Evolutionary conservation across 2,329 filamentous ascomycete species (phyloP).

Genomic region (Geosmithia morbida): DNA sequence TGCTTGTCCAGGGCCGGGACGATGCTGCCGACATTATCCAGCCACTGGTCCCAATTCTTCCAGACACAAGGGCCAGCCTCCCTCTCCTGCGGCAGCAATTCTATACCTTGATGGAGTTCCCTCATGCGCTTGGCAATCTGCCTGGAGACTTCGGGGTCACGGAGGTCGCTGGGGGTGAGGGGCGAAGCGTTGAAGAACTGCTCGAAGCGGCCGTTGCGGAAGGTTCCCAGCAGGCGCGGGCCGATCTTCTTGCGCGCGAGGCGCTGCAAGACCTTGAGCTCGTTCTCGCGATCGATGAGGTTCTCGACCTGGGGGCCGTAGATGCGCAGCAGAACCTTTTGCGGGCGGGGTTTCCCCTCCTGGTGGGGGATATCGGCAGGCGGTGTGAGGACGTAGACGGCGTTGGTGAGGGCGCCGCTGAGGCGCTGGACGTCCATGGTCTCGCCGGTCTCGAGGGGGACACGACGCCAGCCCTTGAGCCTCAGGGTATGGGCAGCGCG

Average conservation of each 20-base stretch:
- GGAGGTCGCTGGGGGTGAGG: conserved; percentile 62
- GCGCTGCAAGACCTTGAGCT: conserved; percentile 72
- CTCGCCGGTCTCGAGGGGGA: conserved; percentile 57
- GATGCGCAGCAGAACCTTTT: conserved; percentile 73
- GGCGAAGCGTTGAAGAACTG: conserved; percentile 81
- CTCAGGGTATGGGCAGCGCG: conserved; percentile 77
- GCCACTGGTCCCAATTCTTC: conserved; percentile 92
- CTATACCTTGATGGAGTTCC: conserved; percentile 87
- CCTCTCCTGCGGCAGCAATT: conserved; percentile 65
- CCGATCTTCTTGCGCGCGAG: conserved; percentile 88
- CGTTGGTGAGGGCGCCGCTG: conserved; percentile 89
- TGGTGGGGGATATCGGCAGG: conserved; percentile 42
- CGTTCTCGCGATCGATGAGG: conserved; percentile 84
- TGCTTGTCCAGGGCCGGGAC: conserved; percentile 43
- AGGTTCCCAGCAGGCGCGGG: conserved; percentile 79
- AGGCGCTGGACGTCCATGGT: conserved; percentile 58
- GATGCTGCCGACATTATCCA: conserved; percentile 48
- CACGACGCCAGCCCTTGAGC: conserved; percentile 80
- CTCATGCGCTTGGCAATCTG: conserved; percentile 97
- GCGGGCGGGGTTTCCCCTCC: conserved; percentile 29
- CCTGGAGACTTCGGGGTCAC: conserved; percentile 67
- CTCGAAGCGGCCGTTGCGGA: conserved; percentile 89
- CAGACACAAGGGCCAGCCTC: conserved; percentile 71
- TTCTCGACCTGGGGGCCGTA: conserved; percentile 94
- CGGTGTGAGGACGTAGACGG: conserved; percentile 86